A percentile compares a stretch with the other conserved stretches of the same genome.
Conservation (phyloP, 495 filamentous ascomycete species). For the Aspergillus asperescens region DNA sequence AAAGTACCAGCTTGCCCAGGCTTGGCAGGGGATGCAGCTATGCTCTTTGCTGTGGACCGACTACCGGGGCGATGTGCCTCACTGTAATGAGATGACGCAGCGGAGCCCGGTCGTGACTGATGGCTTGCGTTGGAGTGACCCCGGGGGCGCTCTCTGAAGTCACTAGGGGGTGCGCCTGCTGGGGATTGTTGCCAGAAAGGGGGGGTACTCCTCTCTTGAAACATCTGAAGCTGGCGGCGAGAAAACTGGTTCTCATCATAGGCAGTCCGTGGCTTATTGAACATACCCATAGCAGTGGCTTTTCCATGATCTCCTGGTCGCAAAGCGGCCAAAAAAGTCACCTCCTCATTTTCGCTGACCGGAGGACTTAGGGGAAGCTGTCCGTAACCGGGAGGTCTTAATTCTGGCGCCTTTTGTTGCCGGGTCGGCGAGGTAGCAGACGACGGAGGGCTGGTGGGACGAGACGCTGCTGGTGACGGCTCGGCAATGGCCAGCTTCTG, state of each 20-base stretch:
- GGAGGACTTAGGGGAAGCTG: constrained; percentile 69
- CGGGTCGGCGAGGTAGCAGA: constrained; percentile 35
- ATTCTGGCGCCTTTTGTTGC: constrained; percentile 17
- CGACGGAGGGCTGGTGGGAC: constrained; percentile 49
- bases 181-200: constrained; percentile 33
- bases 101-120: constrained; percentile 41
- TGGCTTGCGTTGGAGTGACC: constrained; percentile 40
- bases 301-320: constrained; percentile 77
- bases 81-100: constrained; percentile 40
- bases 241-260: constrained; percentile 84
- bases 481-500: constrained; percentile 46
- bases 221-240: constrained; percentile 73
- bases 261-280: constrained; percentile 67
- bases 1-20: constrained; percentile 31
- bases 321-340: constrained; percentile 52
- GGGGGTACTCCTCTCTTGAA: constrained; percentile 55
- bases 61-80: constrained; percentile 29
- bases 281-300: constrained; percentile 77
- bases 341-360: constrained; percentile 62
- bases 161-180: constrained; percentile 28
- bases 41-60: constrained; percentile 23
- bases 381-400: constrained; percentile 24
- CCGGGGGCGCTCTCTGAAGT: constrained; percentile 32
- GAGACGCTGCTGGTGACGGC: constrained; percentile 27
- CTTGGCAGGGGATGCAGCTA: constrained; percentile 30